Evolutionary conservation across 129 eudicot species (phyloP).

Genomic region (Apium graveolens): DNA sequence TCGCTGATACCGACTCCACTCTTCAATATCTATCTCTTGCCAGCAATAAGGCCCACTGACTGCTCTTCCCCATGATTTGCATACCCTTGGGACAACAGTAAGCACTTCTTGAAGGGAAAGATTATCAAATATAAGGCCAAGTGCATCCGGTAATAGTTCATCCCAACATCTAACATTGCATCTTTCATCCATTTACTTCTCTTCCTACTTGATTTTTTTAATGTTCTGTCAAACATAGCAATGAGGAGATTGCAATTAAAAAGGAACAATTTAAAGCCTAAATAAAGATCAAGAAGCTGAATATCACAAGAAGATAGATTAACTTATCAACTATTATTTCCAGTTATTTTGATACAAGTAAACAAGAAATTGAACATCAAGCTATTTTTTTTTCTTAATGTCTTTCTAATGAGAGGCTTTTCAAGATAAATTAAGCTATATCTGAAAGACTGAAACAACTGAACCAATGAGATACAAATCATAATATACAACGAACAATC

Average conservation of each 20-base stretch:
- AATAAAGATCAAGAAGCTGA: slow-evolving; percentile 3
- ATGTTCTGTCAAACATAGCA: not conserved
- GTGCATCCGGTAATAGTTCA: slow-evolving; percentile 42
- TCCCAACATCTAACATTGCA: slow-evolving; percentile 36
- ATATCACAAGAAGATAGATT: not conserved
- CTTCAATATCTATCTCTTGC: slow-evolving; percentile 58
- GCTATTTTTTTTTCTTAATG: not conserved
- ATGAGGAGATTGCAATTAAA: not conserved
- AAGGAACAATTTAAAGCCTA: not conserved
- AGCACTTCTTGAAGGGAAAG: slow-evolving; percentile 39
- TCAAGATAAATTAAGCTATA: too few species aligned
- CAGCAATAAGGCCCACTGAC: slow-evolving; percentile 53
- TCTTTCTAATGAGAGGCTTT: not conserved
- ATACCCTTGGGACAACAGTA: slow-evolving; percentile 39
- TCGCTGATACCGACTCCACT: slow-evolving; percentile 35
- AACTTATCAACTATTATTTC: not conserved
- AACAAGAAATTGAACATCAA: not conserved
- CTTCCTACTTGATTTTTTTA: not conserved
- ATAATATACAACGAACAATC: too few species aligned
- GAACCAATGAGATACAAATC: too few species aligned
- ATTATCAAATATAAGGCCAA: slow-evolving; percentile 39
- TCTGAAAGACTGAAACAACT: too few species aligned
- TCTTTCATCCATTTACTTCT: slow-evolving; percentile 22
- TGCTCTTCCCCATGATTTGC: slow-evolving; percentile 41
- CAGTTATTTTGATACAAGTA: not conserved